Base-by-base conservation (phyloP, 371 early-diverging fungal genomes). In the Mucor plumbeus region DNA sequence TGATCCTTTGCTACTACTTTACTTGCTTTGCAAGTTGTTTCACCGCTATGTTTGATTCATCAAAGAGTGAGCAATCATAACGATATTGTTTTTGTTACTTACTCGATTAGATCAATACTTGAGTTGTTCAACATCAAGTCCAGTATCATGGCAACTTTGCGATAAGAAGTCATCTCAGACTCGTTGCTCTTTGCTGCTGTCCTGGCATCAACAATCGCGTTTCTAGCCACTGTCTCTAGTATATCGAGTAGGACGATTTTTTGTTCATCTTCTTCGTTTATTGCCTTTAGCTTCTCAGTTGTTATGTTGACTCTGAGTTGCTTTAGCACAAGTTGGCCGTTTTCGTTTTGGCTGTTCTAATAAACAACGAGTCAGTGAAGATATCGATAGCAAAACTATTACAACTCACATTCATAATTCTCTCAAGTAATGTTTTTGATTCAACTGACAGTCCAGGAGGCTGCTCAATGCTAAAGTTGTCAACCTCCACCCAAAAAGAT, bases 1-100 rank as follows among this genome's bases (percentile, higher is more conserved):
- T 60, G 64, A 43, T 59, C 56, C 53, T 60, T 69, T 59, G 69
- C 68, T 34, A 68, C 59, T 21, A 59, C 33, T 41, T 68, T 68
- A 38, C 43, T 59, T 50, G 63, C 68, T 68, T 68, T 68, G 33
- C 59, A 68, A 33, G 41, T 53, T 31, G 43, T 59, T 68, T 68
- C 63, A n/a, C 63, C 41, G 61, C 41, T 41, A 41, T 41, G 41
- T 41, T 41, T 41, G 41, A 41, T 41, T 41, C 41, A 7, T 41
- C 41, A 41, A 41, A 41, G 41, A 41, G 41, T 41, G 14, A 41
- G 41, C 14, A 41, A 41, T 14, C 41, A 7, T 41, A 3, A 41
- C 14, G 7, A 41, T 41, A 41, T 41, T 41, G 8, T 14, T 41
- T 41, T 14, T 41, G 14, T 41, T 41, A 41, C 41, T 41, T 41